Evolutionary conservation across 306 rosid genomes (phyloP).

Genomic region (Trichosanthes truncata): DNA sequence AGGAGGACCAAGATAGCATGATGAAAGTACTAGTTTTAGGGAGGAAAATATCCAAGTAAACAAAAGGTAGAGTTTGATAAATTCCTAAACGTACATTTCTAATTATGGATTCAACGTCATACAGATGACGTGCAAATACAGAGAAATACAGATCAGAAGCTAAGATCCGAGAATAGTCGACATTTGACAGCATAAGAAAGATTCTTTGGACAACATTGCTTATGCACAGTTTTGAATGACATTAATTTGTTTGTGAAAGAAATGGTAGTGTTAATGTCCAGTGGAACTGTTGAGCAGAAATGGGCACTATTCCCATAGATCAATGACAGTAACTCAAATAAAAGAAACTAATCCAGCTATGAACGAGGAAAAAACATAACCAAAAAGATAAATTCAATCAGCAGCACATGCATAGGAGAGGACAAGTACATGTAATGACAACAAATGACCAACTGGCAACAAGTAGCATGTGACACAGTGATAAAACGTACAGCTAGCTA

Average conservation of each 20-base stretch:
- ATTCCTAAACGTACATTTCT: not conserved
- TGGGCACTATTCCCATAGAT: not conserved
- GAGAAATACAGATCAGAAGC: not conserved
- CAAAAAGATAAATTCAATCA: not conserved
- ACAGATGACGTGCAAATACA: not conserved
- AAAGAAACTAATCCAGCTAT: not conserved
- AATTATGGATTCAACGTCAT: not conserved
- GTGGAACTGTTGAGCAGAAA: not conserved
- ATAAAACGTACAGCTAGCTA: not conserved
- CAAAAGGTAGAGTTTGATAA: not conserved
- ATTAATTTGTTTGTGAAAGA: not conserved
- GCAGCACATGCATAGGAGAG: constrained; percentile 4
- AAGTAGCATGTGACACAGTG: not conserved
- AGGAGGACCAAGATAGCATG: not conserved
- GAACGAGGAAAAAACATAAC: not conserved
- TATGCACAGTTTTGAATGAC: not conserved
- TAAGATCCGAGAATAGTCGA: not conserved
- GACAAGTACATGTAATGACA: not conserved
- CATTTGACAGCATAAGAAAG: not conserved
- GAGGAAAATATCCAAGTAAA: not conserved
- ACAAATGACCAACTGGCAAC: not conserved
- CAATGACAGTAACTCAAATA: not conserved
- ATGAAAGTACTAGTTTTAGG: not conserved
- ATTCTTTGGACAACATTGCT: not conserved
- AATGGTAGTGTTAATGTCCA: not conserved